phyloP scores from a whole-genome alignment of 2,329 filamentous ascomycete genomes.

The Pochonia chlamydosporia region DNA sequence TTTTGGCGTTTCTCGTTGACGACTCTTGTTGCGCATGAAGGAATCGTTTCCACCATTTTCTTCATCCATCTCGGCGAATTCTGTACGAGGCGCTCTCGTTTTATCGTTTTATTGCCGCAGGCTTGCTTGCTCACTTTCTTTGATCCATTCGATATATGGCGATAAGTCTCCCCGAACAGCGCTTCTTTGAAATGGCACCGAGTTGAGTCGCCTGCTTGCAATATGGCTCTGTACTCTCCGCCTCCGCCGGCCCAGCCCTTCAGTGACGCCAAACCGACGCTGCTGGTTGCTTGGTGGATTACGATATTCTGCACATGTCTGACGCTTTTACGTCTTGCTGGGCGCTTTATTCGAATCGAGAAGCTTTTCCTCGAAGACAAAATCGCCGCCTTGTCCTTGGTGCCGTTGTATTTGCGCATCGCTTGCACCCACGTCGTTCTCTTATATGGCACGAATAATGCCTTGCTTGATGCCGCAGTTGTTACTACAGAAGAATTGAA shows the following conservation, averaged over 20 bases:
- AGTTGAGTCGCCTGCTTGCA: slow-evolving; percentile 11
- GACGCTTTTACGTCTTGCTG: slow-evolving; percentile 68
- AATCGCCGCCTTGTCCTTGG: slow-evolving; percentile 68
- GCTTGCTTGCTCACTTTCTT: no score
- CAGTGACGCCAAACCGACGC: slow-evolving; percentile 67
- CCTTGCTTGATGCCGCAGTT: slow-evolving; percentile 34
- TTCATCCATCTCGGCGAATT: no score
- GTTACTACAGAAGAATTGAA: slow-evolving; percentile 31
- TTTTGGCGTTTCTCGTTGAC: no score
- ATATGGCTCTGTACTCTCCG: slow-evolving; percentile 49
- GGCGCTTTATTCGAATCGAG: slow-evolving; percentile 78
- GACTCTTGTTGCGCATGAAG: no score
- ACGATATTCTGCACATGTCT: slow-evolving; percentile 73
- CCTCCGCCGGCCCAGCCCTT: slow-evolving; percentile 38
- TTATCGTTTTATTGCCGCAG: no score
- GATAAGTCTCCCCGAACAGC: no score
- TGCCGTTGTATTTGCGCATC: slow-evolving; percentile 77
- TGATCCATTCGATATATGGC: no score
- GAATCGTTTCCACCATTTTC: no score
- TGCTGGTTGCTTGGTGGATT: slow-evolving; percentile 92
- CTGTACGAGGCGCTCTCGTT: no score
- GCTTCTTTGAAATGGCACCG: no score
- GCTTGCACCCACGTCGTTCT: slow-evolving; percentile 75
- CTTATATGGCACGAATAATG: slow-evolving; percentile 86
- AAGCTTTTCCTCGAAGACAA: slow-evolving; percentile 80